A percentile compares a stretch with the other conserved stretches of the same genome.
phyloP scores from a whole-genome alignment of 495 filamentous ascomycete species.

The Viridothelium virens region DNA sequence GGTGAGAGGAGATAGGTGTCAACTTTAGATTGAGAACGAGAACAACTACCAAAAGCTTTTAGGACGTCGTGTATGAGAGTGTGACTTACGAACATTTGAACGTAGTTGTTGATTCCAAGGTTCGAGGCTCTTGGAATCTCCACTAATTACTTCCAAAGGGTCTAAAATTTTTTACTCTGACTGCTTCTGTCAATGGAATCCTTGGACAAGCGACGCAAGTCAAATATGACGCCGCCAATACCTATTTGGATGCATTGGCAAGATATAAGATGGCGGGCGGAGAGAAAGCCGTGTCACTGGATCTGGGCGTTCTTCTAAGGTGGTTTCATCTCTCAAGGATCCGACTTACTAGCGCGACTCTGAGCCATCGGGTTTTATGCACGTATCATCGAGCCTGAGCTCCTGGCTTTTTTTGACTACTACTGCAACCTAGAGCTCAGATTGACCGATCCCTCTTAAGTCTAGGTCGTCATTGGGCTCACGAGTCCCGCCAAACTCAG shows the following conservation, averaged over 20 bases:
- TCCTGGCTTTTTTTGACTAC: constrained; percentile 14
- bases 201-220: constrained; percentile 15
- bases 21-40: background rate
- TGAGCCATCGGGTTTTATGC: background rate
- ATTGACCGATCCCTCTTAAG: background rate
- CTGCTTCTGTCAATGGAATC: constrained; percentile 17
- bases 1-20: background rate
- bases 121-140: constrained; percentile 17
- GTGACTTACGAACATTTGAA: constrained; percentile 10
- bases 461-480: constrained; percentile 20
- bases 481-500: constrained; percentile 5
- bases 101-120: constrained; percentile 7
- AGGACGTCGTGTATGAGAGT: constrained; percentile 12
- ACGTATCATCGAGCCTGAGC: background rate
- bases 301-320: constrained; percentile 15
- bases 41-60: background rate
- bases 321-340: constrained; percentile 9
- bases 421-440: constrained; percentile 11
- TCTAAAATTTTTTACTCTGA: constrained; percentile 18
- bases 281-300: constrained; percentile 12
- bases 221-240: constrained; percentile 18
- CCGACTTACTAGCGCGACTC: background rate
- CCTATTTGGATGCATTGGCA: constrained; percentile 14
- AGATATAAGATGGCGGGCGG: constrained; percentile 13
- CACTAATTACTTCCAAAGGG: constrained; percentile 3